These are phyloP conservation scores for Curvularia sp. DNA, from an alignment of 2,329 filamentous ascomycete species.

Conservation along the genomic window DNA sequence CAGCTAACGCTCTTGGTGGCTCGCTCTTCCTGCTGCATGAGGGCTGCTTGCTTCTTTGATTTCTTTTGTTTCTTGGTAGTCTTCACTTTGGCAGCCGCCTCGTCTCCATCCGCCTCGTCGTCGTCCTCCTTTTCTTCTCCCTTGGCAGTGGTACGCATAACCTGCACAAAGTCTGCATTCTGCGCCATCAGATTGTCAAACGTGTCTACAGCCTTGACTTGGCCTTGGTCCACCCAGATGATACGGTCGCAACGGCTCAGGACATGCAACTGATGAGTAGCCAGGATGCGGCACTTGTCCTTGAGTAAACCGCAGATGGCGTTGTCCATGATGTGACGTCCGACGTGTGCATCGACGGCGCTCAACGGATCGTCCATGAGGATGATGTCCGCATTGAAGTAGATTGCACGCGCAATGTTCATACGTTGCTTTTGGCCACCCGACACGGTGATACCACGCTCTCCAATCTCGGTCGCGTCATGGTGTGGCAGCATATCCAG, in stretches of 20 bases:
- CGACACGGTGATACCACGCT: conserved; percentile 92
- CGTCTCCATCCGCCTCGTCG: conserved; percentile 59
- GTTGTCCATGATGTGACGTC: conserved; percentile 83
- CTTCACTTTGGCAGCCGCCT: conserved; percentile 61
- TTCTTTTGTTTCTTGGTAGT: conserved; percentile 58
- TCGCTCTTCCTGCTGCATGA: conserved; percentile 79
- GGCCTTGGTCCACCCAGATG: conserved; percentile 89
- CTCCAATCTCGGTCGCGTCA: conserved; percentile 90
- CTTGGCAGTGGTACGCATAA: conserved; percentile 82
- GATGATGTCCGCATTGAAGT: conserved; percentile 68
- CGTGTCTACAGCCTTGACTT: conserved; percentile 83
- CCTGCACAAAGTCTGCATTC: conserved; percentile 76
- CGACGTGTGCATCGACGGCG: conserved; percentile 65
- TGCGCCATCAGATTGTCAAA: conserved; percentile 85
- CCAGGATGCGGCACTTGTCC: conserved; percentile 87
- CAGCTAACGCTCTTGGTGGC: conserved; percentile 79
- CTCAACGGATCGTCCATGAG: conserved; percentile 71
- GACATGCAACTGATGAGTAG: conserved; percentile 94
- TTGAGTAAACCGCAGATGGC: conserved; percentile 89
- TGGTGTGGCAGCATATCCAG: conserved; percentile 91
- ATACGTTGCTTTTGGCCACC: conserved; percentile 94
- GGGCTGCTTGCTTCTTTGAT: conserved; percentile 58
- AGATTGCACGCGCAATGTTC: conserved; percentile 85
- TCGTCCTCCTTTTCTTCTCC: conserved; percentile 59
- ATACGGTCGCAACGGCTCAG: conserved; percentile 89